A percentile compares a stretch with the other conserved stretches of the same genome.
These are phyloP conservation scores for Tuctoria greenei DNA, from an alignment of 176 grass and related monocot genomes.

Conservation along the genomic window DNA sequence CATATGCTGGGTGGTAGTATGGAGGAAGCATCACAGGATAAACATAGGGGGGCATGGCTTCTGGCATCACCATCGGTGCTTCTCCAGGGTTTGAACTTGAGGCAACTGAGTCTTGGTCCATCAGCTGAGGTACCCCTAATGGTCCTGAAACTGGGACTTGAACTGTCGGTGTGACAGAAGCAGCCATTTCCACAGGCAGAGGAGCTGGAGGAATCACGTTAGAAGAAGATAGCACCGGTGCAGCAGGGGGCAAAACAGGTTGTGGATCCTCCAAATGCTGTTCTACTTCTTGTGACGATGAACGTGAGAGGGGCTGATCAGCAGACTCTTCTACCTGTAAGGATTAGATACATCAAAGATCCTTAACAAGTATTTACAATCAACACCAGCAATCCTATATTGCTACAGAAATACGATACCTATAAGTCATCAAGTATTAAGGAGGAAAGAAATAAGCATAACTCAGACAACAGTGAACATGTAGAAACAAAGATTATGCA, in stretches of 20 bases:
- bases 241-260: background rate
- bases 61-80: conserved; percentile 30
- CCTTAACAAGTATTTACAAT: background rate
- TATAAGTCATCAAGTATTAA: background rate
- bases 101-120: conserved; percentile 14
- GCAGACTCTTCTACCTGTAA: conserved; percentile 18
- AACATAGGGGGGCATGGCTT: conserved; percentile 38
- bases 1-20: conserved; percentile 31
- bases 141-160: conserved; percentile 16
- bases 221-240: conserved; percentile 7
- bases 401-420: background rate
- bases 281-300: conserved; percentile 52
- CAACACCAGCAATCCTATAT: background rate
- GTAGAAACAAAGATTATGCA: background rate
- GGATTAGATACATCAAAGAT: background rate
- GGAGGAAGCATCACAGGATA: conserved; percentile 53
- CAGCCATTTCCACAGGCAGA: conserved; percentile 12
- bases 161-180: conserved; percentile 8
- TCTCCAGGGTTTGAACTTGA: conserved; percentile 30
- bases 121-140: conserved; percentile 13
- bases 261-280: conserved; percentile 29
- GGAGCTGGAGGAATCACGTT: conserved; percentile 30
- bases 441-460: background rate
- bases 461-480: background rate
- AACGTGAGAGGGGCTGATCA: conserved; percentile 35